These are phyloP conservation scores for Cardamine occulta DNA, from an alignment of 345 rosid genomes.

Conservation along the genomic window DNA sequence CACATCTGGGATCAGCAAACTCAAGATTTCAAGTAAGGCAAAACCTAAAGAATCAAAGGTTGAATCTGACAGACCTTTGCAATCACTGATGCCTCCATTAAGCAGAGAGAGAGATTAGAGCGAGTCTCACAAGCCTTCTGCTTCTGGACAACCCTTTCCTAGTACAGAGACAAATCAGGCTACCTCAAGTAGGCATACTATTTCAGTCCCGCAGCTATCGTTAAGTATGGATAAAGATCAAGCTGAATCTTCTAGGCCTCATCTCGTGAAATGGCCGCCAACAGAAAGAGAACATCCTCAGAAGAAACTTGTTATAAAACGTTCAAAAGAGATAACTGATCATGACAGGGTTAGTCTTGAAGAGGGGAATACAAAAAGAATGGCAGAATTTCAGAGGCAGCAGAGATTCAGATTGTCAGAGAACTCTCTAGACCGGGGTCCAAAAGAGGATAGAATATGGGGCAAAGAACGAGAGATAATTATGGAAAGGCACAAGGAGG, in stretches of 20 bases:
- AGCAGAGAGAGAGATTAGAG: conserved; percentile 59
- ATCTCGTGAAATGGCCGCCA: conserved; percentile 81
- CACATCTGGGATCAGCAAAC: conserved; percentile 58
- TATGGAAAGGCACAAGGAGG: conserved; percentile 59
- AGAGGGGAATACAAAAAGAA: conserved; percentile 77
- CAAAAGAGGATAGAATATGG: conserved; percentile 64
- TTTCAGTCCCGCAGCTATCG: conserved; percentile 62
- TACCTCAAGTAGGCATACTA: conserved; percentile 59
- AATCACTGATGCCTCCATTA: conserved; percentile 55
- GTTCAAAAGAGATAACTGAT: conserved; percentile 71
- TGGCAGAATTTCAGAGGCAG: conserved; percentile 65
- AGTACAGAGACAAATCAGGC: conserved; percentile 55
- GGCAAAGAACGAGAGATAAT: conserved; percentile 81
- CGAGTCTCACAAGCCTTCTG: conserved; percentile 64
- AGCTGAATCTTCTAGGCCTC: conserved; percentile 66
- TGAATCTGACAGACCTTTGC: conserved; percentile 57
- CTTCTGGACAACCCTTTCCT: conserved; percentile 58
- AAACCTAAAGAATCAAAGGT: conserved; percentile 55
- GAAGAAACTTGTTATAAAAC: conserved; percentile 78
- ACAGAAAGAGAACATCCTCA: conserved; percentile 67
- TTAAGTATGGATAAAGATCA: conserved; percentile 56
- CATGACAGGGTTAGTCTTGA: conserved; percentile 75
- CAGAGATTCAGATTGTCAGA: conserved; percentile 47
- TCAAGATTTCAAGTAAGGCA: conserved; percentile 65
- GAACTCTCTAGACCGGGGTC: conserved; percentile 57